Percentiles rank a stretch among this genome's conserved stretches.
phyloP scores from a whole-genome alignment of 192 early-diverging fungal species.

The Obelidium mucronatum region DNA sequence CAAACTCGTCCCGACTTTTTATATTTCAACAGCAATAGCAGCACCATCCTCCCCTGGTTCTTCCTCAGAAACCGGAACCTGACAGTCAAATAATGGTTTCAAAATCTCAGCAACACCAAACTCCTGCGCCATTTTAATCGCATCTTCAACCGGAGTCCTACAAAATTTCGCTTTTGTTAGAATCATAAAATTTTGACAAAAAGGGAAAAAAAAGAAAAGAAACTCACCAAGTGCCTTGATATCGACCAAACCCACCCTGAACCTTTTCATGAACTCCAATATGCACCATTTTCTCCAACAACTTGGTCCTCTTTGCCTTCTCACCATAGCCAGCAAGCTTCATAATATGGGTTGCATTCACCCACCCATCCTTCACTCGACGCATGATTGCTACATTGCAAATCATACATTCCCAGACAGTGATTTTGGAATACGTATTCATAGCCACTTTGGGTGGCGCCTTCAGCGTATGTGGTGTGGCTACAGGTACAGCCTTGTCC shows the following conservation, averaged over 20 bases:
- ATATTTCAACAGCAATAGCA: too few relatives aligned
- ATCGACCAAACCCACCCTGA: slow-evolving; percentile 64
- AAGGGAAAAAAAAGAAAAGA: neutral
- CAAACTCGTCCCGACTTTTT: too few relatives aligned
- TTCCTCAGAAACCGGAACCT: neutral
- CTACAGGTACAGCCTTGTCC: neutral
- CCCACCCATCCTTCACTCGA: slow-evolving; percentile 51
- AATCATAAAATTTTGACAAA: slow-evolving; percentile 15
- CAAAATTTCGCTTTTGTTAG: neutral
- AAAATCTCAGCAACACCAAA: slow-evolving; percentile 44
- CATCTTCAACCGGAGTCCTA: slow-evolving; percentile 56
- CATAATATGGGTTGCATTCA: slow-evolving; percentile 65
- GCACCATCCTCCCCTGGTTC: too few relatives aligned
- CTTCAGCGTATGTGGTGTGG: neutral
- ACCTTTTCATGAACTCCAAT: slow-evolving; percentile 54
- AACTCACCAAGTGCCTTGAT: slow-evolving; percentile 64
- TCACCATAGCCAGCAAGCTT: slow-evolving; percentile 60
- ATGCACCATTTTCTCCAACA: slow-evolving; percentile 55
- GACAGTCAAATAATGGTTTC: slow-evolving; percentile 35
- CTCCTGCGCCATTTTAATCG: slow-evolving; percentile 45
- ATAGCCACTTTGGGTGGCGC: slow-evolving; percentile 39
- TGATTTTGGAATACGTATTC: slow-evolving; percentile 59
- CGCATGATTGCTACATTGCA: slow-evolving; percentile 49
- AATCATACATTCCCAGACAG: slow-evolving; percentile 54
- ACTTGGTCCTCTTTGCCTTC: slow-evolving; percentile 59